Evolutionary conservation across 805 yeast species (phyloP).

Genomic region (Trichomonascus vanleenenianus): DNA sequence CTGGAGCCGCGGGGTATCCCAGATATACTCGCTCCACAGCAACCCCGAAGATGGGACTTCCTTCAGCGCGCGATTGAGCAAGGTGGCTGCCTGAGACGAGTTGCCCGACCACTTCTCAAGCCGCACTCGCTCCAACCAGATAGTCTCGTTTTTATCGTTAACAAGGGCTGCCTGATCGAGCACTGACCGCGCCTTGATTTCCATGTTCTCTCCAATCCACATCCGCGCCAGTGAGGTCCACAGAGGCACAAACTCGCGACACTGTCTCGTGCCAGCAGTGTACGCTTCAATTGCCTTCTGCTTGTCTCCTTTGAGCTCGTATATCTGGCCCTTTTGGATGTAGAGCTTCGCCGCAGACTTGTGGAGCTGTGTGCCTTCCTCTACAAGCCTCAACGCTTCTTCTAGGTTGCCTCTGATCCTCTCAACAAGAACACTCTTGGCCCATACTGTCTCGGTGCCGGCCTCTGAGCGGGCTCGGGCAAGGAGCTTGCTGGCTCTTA

Average conservation of each 20-base stretch:
- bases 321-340: conserved; percentile 57
- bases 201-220: conserved; percentile 38
- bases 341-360: conserved; percentile 47
- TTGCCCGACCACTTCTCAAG: conserved; percentile 51
- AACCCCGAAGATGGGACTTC: conserved; percentile 48
- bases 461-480: conserved; percentile 34
- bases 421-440: conserved; percentile 48
- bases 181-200: conserved; percentile 59
- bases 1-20: conserved; percentile 35
- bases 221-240: conserved; percentile 49
- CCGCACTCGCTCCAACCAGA: conserved; percentile 52
- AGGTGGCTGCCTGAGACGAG: conserved; percentile 41
- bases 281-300: conserved; percentile 41
- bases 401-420: conserved; percentile 33
- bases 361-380: conserved; percentile 41
- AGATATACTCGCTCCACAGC: conserved; percentile 61
- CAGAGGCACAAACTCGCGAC: conserved; percentile 38
- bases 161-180: conserved; percentile 58
- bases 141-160: conserved; percentile 40
- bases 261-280: conserved; percentile 40
- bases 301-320: conserved; percentile 26
- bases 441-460: conserved; percentile 48
- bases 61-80: conserved; percentile 52
- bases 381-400: conserved; percentile 35
- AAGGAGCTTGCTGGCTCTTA: conserved; percentile 33